Evolutionary conservation across 2,329 filamentous ascomycete genomes (phyloP).

Genomic region (Leptographium flavum): DNA sequence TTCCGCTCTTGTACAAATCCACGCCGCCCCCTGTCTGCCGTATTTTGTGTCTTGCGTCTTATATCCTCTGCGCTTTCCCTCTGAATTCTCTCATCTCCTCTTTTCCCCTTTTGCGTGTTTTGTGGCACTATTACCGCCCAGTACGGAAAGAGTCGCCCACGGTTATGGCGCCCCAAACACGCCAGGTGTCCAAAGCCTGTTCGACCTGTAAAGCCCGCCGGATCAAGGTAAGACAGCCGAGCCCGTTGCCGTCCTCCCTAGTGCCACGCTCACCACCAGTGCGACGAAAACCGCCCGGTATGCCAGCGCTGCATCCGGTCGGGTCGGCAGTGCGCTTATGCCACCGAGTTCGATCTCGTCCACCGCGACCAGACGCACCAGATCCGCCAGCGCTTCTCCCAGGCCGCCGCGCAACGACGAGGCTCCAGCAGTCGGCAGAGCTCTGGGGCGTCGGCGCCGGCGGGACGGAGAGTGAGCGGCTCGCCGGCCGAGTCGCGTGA

Average conservation of each 20-base stretch:
- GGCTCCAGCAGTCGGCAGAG: not conserved
- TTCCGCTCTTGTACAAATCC: too few relatives aligned
- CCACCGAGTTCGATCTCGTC: slow-evolving; percentile 6
- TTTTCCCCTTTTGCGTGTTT: too few relatives aligned
- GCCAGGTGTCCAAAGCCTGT: slow-evolving; percentile 4
- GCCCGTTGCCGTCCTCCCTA: not conserved
- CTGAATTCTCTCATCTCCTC: too few relatives aligned
- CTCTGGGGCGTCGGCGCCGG: not conserved
- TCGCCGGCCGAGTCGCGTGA: too few relatives aligned
- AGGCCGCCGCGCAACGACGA: not conserved
- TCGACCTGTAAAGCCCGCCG: slow-evolving; percentile 3
- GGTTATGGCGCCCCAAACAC: slow-evolving; percentile 1
- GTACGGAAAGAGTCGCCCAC: not conserved
- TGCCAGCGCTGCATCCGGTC: slow-evolving; percentile 6
- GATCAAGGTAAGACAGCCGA: slow-evolving; percentile 2
- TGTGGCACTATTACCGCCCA: too few relatives aligned
- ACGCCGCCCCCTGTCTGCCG: too few relatives aligned
- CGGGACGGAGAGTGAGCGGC: too few relatives aligned
- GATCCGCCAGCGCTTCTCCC: slow-evolving; percentile 1
- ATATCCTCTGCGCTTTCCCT: not conserved
- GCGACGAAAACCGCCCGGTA: slow-evolving; percentile 4
- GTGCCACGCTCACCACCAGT: not conserved
- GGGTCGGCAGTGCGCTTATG: slow-evolving; percentile 4
- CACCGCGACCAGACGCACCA: slow-evolving; percentile 5
- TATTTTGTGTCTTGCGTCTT: too few relatives aligned